phyloP scores from a whole-genome alignment of 257 asterid species.

The Jasminum sambac region DNA sequence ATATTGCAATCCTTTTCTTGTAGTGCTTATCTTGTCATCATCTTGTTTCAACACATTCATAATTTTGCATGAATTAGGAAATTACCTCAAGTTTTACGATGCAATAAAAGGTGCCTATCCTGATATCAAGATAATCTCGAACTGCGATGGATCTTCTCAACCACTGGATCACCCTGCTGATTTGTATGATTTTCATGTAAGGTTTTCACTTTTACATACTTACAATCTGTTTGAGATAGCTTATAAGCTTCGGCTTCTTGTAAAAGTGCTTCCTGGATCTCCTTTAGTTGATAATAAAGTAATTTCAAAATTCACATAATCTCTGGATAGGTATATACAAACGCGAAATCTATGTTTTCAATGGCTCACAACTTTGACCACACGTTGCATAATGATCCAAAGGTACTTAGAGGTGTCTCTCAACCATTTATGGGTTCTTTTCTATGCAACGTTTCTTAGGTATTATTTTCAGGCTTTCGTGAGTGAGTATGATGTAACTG shows the following conservation, averaged over 20 bases:
- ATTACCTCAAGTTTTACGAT: conserved; percentile 72
- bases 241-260: too few relatives aligned
- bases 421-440: conserved; percentile 5
- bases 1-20: not conserved
- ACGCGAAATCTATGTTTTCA: conserved; percentile 59
- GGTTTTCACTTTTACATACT: conserved; percentile 15
- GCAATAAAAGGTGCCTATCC: conserved; percentile 73
- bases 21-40: not conserved
- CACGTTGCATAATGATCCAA: conserved; percentile 67
- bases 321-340: conserved; percentile 53
- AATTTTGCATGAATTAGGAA: conserved; percentile 44
- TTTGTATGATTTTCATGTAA: conserved; percentile 85
- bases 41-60: conserved; percentile 4
- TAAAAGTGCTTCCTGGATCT: too few relatives aligned
- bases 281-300: not conserved
- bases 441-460: conserved; percentile 17
- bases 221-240: too few relatives aligned
- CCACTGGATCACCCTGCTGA: conserved; percentile 86
- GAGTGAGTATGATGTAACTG: conserved; percentile 89
- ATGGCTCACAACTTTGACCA: conserved; percentile 67
- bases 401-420: conserved; percentile 41
- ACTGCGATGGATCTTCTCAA: conserved; percentile 72
- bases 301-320: not conserved
- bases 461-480: conserved; percentile 67
- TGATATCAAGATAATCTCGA: conserved; percentile 71